These are phyloP conservation scores for Beauveria asiatica DNA, from an alignment of 2,329 filamentous ascomycete genomes.

Conservation along the genomic window DNA sequence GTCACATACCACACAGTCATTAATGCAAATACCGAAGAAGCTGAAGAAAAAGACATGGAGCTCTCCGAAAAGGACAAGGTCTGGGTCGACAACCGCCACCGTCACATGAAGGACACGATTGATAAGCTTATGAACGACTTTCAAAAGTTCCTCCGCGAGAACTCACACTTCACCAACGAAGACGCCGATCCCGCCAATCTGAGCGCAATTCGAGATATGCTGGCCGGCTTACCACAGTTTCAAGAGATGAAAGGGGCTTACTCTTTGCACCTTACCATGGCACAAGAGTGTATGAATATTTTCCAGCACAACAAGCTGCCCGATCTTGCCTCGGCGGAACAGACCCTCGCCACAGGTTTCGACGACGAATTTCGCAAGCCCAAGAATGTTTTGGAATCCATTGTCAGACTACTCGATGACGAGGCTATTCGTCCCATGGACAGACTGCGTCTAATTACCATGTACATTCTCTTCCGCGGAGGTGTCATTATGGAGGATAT, in stretches of 20 bases:
- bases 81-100: conserved; percentile 90
- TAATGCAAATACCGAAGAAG: conserved; percentile 62
- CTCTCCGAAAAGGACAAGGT: conserved; percentile 85
- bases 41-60: conserved; percentile 83
- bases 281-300: conserved; percentile 90
- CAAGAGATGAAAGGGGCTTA: conserved; percentile 94
- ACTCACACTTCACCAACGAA: conserved; percentile 82
- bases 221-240: conserved; percentile 88
- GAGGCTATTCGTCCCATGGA: conserved; percentile 63
- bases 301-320: conserved; percentile 79
- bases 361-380: conserved; percentile 90
- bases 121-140: conserved; percentile 90
- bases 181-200: conserved; percentile 63
- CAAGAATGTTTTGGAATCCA: conserved; percentile 77
- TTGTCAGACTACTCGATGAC: conserved; percentile 84
- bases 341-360: conserved; percentile 81
- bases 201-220: conserved; percentile 93
- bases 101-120: conserved; percentile 97
- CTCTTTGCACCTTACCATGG: conserved; percentile 91
- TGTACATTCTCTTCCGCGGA: conserved; percentile 80
- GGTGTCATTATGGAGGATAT: conserved; percentile 80
- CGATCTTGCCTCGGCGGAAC: conserved; percentile 81
- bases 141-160: conserved; percentile 80
- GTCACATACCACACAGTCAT: conserved; percentile 73
- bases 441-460: conserved; percentile 72